Evolutionary conservation across 257 asterid species (phyloP).

Genomic region (Primulina huaijiensis): DNA sequence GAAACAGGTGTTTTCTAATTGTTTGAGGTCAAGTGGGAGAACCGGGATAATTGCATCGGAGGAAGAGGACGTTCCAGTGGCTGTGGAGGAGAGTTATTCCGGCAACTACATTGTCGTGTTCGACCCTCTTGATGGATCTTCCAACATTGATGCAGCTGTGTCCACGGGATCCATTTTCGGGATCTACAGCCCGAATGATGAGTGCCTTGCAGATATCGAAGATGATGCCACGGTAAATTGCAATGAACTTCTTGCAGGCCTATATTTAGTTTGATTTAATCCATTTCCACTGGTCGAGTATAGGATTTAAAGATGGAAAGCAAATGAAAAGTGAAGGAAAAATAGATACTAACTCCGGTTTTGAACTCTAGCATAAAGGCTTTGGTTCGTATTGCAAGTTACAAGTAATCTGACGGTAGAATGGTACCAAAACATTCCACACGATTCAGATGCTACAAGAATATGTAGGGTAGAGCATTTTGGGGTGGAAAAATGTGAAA

Average conservation of each 20-base stretch:
- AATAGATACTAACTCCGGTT: neutral
- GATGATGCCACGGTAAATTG: constrained; percentile 57
- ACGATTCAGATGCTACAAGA: neutral
- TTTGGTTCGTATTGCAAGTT: neutral
- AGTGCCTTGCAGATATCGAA: constrained; percentile 66
- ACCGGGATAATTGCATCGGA: constrained; percentile 98
- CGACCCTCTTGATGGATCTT: constrained; percentile 95
- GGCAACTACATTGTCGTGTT: constrained; percentile 96
- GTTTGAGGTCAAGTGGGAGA: constrained; percentile 89
- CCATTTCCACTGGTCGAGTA: neutral
- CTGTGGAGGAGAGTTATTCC: constrained; percentile 92
- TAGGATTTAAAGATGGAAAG: neutral
- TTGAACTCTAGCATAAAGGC: neutral
- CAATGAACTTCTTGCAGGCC: neutral
- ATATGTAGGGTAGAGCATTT: too few species aligned
- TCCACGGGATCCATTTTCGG: constrained; percentile 96
- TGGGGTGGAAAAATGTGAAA: too few species aligned
- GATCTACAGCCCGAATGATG: constrained; percentile 81
- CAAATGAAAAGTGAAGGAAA: neutral
- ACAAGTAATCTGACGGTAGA: neutral
- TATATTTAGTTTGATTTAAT: neutral
- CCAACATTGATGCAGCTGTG: constrained; percentile 92
- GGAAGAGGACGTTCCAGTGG: constrained; percentile 98
- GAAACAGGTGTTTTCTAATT: constrained; percentile 71
- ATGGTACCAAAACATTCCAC: neutral